A percentile compares a stretch with the other conserved stretches of the same genome.
phyloP scores from a whole-genome alignment of 208 protist genomes.

The Acanthamoeba divionensis region DNA sequence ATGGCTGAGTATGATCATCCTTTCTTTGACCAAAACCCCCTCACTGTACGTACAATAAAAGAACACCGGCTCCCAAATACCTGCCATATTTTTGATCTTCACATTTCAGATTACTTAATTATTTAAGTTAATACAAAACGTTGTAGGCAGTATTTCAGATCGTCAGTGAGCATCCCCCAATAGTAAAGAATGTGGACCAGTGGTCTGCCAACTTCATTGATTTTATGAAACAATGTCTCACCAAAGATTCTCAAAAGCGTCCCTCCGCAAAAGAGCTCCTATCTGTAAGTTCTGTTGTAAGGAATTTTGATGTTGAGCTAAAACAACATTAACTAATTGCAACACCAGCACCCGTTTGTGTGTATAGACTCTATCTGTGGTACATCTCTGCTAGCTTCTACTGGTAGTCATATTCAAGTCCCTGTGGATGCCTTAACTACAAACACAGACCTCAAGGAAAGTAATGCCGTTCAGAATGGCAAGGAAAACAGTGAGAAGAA shows the following conservation, averaged over 20 bases:
- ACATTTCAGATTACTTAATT: not conserved
- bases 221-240: not conserved
- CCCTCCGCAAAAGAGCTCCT: not conserved
- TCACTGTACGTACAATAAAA: conserved; percentile 10
- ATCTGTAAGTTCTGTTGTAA: not conserved
- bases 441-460: no score
- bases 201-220: conserved; percentile 9
- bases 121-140: not conserved
- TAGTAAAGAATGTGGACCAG: not conserved
- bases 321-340: no score
- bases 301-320: no score
- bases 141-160: conserved; percentile 37
- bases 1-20: conserved; percentile 10
- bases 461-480: no score
- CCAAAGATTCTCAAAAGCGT: not conserved
- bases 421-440: no score
- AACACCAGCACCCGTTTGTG: no score
- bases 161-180: not conserved
- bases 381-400: no score
- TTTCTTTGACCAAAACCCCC: conserved; percentile 41
- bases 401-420: no score
- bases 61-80: no score
- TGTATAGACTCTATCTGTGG: no score
- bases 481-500: no score
- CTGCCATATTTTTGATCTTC: not conserved